Conservation (phyloP, 2,329 filamentous ascomycete species). For the Neofusicoccum ribis region DNA sequence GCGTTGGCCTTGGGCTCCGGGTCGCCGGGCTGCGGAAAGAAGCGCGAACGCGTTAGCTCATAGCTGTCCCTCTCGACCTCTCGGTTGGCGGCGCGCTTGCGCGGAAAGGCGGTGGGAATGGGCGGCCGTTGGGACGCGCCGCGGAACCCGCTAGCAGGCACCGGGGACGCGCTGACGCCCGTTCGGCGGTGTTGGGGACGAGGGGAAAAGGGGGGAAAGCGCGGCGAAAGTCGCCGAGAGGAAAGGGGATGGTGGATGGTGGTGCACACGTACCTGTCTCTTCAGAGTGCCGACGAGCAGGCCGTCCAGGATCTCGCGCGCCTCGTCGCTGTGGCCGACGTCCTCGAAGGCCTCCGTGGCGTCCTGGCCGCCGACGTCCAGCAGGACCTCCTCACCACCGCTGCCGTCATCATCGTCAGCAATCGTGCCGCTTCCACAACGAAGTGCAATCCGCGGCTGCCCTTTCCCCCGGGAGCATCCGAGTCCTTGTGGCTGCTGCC, state of each 20-base stretch:
- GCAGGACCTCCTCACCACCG: conserved; percentile 95
- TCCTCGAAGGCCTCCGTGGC: conserved; percentile 98
- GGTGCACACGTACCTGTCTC: conserved; percentile 33
- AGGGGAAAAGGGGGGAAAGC: not conserved
- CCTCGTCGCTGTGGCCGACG: conserved; percentile 98
- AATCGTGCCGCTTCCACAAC: not conserved
- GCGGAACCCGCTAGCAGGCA: not conserved
- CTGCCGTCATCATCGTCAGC: conserved; percentile 49
- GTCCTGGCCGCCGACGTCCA: conserved; percentile 95
- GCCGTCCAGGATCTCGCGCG: conserved; percentile 81
- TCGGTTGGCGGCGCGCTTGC: not conserved
- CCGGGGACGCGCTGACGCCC: not conserved
- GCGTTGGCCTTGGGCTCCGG: conserved; percentile 66
- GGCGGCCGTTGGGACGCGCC: not conserved
- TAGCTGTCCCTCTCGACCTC: not conserved
- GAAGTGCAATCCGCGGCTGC: too few species aligned
- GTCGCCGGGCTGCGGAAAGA: conserved; percentile 67
- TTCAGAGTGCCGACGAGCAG: conserved; percentile 40
- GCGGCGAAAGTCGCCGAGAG: not conserved
- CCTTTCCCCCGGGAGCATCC: too few species aligned
- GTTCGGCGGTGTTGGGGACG: not conserved
- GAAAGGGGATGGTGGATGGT: not conserved
- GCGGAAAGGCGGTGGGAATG: not conserved
- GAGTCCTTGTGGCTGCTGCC: not conserved
- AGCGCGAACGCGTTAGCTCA: conserved; percentile 20